Base-by-base conservation (phyloP, 2,329 filamentous ascomycete genomes). In the Verticillium dahliae region DNA sequence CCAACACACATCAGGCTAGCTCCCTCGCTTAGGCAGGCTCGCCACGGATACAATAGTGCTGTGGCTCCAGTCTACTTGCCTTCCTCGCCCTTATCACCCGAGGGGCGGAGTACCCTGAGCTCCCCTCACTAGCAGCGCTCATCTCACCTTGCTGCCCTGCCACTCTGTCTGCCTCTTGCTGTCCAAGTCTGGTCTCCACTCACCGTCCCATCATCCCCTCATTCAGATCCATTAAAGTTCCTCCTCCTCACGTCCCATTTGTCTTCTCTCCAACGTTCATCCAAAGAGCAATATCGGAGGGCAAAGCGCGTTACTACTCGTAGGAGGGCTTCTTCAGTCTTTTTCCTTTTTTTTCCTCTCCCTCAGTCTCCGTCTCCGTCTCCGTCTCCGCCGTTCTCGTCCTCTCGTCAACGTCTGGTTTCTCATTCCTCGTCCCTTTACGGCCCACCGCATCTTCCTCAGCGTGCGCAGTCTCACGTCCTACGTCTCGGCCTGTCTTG, bases 331-430 rank as follows among this genome's bases (percentile, higher is more conserved):
- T 35, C 54, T 56, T 56, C 33, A 33, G 31, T 56, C 54, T 35
- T 33, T 56, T 56, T 56, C 33, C 54, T 71, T 67, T 64, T 66
- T 64, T 66, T 67, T 68, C 60, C 55, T 38, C 52, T 54, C 50
- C 34, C 57, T 64, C 63, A 56, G 63, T 65, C 60, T 65, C 62
- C 55, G 59, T 52, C 63, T 62, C 64, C 9, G 35, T 37, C 9
- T 37, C 35, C 35, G 35, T 37, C 35, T 37, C 35, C 35, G 9
- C 35, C 35, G 35, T 37, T 37, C 35, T 37, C 35, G 35, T 37
- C 35, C 35, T 37, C 35, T 37, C 35, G 35, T 37, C 35, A 37
- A 37, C 66, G 64, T 64, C 66, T 67, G 66, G 55, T 59, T 65
- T 62, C 57, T 67, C 62, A 58, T 66, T 62, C 58, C 62, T 65